Evolutionary conservation across 306 rosid genomes (phyloP).

Genomic region (Comarum palustre): DNA sequence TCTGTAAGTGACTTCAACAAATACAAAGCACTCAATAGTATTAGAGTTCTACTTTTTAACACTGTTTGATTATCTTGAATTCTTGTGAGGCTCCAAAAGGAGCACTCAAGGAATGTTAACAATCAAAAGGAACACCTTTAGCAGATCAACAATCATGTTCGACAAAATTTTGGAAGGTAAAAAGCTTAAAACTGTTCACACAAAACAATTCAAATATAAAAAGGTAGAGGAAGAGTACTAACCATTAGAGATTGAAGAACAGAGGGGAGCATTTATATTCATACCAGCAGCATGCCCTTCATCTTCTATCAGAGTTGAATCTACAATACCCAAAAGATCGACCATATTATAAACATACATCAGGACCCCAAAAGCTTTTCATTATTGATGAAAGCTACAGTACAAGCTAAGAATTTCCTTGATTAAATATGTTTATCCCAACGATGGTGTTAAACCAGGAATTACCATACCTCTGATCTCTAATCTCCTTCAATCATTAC

Average conservation of each 20-base stretch:
- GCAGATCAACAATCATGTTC: not conserved
- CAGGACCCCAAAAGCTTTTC: no score
- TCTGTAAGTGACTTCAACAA: not conserved
- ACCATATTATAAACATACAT: no score
- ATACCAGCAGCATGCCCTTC: slow-evolving; percentile 33
- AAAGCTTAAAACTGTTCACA: not conserved
- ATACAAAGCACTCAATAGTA: not conserved
- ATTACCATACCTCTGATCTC: no score
- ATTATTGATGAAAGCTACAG: no score
- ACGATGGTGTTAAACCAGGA: no score
- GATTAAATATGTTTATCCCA: no score
- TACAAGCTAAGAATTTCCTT: no score
- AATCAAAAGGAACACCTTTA: not conserved
- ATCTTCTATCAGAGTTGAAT: slow-evolving; percentile 39
- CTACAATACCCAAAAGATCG: slow-evolving; percentile 43
- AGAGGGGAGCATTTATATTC: slow-evolving; percentile 36
- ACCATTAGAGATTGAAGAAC: slow-evolving; percentile 67
- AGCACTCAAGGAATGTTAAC: not conserved
- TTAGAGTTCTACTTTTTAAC: not conserved
- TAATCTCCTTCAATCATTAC: no score
- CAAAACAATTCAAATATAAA: not conserved
- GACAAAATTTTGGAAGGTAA: slow-evolving; percentile 7
- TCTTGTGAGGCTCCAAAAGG: not conserved
- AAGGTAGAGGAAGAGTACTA: slow-evolving; percentile 8
- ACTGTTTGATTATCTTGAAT: not conserved